phyloP scores from a whole-genome alignment of 2,329 filamentous ascomycete species.

The Allantophomopsis cytisporea region DNA sequence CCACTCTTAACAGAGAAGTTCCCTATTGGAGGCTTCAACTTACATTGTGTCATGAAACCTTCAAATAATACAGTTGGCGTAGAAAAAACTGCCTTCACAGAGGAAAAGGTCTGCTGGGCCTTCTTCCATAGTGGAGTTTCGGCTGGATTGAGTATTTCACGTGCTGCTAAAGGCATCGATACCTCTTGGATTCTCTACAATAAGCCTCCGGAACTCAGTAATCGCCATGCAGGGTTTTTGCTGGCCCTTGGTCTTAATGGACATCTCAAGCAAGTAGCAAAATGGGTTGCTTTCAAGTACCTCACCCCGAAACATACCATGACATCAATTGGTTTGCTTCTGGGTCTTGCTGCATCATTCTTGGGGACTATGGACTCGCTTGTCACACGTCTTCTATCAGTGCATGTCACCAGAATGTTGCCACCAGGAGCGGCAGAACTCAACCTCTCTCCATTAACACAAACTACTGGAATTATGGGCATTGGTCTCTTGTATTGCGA shows the following conservation, averaged over 20 bases:
- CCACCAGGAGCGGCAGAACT: conserved; percentile 86
- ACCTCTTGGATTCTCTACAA: conserved; percentile 99
- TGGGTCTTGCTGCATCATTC: conserved; percentile 87
- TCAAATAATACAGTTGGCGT: conserved; percentile 88
- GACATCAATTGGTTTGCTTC: conserved; percentile 91
- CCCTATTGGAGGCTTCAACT: conserved; percentile 77
- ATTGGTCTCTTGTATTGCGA: conserved; percentile 90
- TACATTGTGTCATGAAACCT: conserved; percentile 84
- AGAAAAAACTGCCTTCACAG: conserved; percentile 74
- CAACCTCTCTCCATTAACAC: conserved; percentile 82
- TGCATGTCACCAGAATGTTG: conserved; percentile 91
- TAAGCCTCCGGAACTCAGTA: conserved; percentile 83
- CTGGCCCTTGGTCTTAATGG: conserved; percentile 86
- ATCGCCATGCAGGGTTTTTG: conserved; percentile 90
- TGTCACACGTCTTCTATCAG: conserved; percentile 83
- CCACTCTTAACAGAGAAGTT: conserved; percentile 90
- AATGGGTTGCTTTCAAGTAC: conserved; percentile 99
- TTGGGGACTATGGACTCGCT: conserved; percentile 95
- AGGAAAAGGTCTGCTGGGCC: conserved; percentile 96
- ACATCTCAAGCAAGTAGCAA: conserved; percentile 84
- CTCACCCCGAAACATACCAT: conserved; percentile 98
- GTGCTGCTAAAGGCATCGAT: conserved; percentile 82
- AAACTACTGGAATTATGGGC: conserved; percentile 94
- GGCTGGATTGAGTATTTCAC: conserved; percentile 84
- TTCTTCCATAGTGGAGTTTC: conserved; percentile 96